Base-by-base conservation (phyloP, 257 asterid genomes). In the Oldenlandia corymbosa region DNA sequence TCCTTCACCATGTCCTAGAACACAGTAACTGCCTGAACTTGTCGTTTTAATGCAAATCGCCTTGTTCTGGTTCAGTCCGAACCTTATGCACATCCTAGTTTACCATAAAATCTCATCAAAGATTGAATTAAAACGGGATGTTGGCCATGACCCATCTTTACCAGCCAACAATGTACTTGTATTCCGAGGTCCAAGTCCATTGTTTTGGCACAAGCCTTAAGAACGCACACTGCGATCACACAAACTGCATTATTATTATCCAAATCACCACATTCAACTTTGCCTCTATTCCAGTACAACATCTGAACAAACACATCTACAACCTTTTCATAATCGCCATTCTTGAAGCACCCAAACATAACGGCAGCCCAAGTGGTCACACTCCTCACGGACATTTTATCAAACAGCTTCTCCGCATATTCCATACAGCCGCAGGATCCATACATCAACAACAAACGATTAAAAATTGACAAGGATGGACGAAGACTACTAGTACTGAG, bases 21-120 rank as follows among this genome's bases (percentile, higher is more conserved):
- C n/a, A 76, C 74, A 8, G 53, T 56, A 48, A 79, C 7, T 2
- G 71, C 90, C n/a, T 62, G 79, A 41, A 76, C 80, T 42, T 73
- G 82, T 50, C 69, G 47, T 39, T 76, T 78, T 11, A 7, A 88
- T 85, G 95, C 97, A 90, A 54, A 79, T 78, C 37, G 69, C 83
- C 3, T 87, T 80, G 55, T 85, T 84, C 39, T 69, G 74, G 50
- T 18, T 11, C 31, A 60, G 4, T 76, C 78, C 41, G 94, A 88
- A 16, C 77, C 79, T 61, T 71, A 79, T 7, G 60, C 52, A 65
- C 37, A 65, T 68, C 80, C 80, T 62, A 79, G 49, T 51, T 81
- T 82, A 64, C 95, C 86, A n/a, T 87, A 87, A 66, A 87, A 90
- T 20, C 74, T 79, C 58, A 90, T 81, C 90, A 90, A 79, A 70